A percentile compares a stretch with the other conserved stretches of the same genome.
Evolutionary conservation across 2,329 filamentous ascomycete species (phyloP).

Genomic region (Proliferodiscus dingleyae): DNA sequence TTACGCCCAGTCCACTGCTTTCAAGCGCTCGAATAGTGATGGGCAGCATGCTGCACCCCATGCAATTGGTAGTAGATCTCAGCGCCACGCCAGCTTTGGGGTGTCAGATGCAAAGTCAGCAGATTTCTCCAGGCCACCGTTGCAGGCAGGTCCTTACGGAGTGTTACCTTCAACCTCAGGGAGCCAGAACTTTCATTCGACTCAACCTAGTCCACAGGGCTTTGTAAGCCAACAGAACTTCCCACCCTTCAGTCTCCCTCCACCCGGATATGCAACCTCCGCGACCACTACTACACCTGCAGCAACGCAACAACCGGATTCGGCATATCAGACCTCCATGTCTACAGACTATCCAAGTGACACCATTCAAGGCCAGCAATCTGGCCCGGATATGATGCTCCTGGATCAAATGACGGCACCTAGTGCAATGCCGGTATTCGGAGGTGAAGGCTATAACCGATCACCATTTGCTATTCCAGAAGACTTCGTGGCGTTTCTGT

Average conservation of each 20-base stretch:
- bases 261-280: constrained; percentile 49
- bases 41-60: constrained; percentile 19
- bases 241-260: constrained; percentile 57
- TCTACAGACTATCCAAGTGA: constrained; percentile 29
- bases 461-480: constrained; percentile 84
- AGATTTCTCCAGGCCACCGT: constrained; percentile 40
- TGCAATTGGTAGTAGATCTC: constrained; percentile 16
- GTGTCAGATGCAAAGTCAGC: constrained; percentile 27
- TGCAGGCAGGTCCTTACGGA: constrained; percentile 47
- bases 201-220: constrained; percentile 40
- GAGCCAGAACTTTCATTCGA: constrained; percentile 40
- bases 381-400: constrained; percentile 49
- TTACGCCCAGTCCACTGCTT: constrained; percentile 18
- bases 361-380: constrained; percentile 32
- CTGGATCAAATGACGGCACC: constrained; percentile 58
- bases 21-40: constrained; percentile 31
- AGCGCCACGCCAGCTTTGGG: constrained; percentile 30
- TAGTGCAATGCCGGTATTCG: constrained; percentile 80
- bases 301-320: constrained; percentile 26
- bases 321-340: constrained; percentile 27
- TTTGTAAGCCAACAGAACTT: constrained; percentile 60
- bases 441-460: constrained; percentile 74
- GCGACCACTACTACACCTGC: constrained; percentile 31
- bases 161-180: constrained; percentile 49
- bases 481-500: constrained; percentile 81